Evolutionary conservation across 2,329 filamentous ascomycete species (phyloP), one percentile per base, ranked within the genome.

Genomic region (Grosmannia serpens): DNA sequence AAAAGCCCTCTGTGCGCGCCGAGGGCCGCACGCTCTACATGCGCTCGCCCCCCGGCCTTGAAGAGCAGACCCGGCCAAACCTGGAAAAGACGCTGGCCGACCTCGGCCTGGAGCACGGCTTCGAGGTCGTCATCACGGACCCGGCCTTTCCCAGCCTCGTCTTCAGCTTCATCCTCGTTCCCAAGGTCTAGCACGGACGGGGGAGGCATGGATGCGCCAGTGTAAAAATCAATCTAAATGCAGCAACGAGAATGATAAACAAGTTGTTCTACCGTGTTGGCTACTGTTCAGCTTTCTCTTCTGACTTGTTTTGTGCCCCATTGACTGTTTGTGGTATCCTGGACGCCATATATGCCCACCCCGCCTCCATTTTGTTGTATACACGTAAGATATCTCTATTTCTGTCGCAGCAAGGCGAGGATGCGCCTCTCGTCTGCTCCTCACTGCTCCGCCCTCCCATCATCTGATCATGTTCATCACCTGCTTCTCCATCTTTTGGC

Each of bases 51-150:
- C 84, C 86, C 7, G 83, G 88, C 62, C 75, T 99, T 58, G 89
- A 96, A 69, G 84, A 90, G 73, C 83, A 90, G 74, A 96, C 92
- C 1, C 78, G 89, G 58, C 83, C 84, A 1, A 97, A 99, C 69
- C 75, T 99, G 62, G 77, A 77, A 62, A 89, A 87, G 75, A 94
- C 86, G 66, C 75, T 99, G 60, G 74, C 71, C 31, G 89, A 95
- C 22, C 70, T 99, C 62, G 78, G 75, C 0, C 66, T 99, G 26
- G 80, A 81, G 52, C 79, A 91, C 65, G 90, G 91, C 15, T 88
- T 96, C 69, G 90, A 96, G 72, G 81, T 99, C 53, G 89, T 85
- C n/a, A 87, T 99, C 53, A 91, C 89, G 20, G 92, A 97, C 71
- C 88, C 89, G n/a, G 89, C 90, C 1, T 94, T 95, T 69, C 83